These are phyloP conservation scores for Salvia rosmarinus DNA, from an alignment of 257 asterid species.

Conservation along the genomic window DNA sequence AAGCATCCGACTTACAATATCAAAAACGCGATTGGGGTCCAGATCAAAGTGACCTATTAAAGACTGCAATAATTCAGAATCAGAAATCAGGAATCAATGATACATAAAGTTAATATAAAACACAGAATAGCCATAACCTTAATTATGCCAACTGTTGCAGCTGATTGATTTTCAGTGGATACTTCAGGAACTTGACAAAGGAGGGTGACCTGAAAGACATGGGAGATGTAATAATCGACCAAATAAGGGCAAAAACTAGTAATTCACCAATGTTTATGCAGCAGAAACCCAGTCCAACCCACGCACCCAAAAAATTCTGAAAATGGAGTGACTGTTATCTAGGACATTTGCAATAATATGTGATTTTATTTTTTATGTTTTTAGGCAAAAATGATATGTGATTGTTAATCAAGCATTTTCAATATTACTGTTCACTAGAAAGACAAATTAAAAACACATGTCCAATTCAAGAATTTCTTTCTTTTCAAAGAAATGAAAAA, in stretches of 20 bases:
- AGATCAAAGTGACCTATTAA: slow-evolving; percentile 98
- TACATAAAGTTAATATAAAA: slow-evolving; percentile 29
- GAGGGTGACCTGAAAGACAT: slow-evolving; percentile 75
- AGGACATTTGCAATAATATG: background rate
- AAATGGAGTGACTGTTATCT: background rate
- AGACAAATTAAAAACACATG: background rate
- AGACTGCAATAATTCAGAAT: slow-evolving; percentile 65
- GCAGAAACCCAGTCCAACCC: slow-evolving; percentile 2
- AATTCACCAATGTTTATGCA: background rate
- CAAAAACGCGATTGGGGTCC: slow-evolving; percentile 98
- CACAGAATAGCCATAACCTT: slow-evolving; percentile 58
- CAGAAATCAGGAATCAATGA: slow-evolving; percentile 34
- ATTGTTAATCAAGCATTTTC: background rate
- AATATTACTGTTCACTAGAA: slow-evolving; percentile 6
- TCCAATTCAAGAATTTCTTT: background rate
- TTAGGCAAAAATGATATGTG: background rate
- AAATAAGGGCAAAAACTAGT: slow-evolving; percentile 5
- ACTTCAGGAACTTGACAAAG: slow-evolving; percentile 87
- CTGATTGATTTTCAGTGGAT: slow-evolving; percentile 66
- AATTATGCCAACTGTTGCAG: slow-evolving; percentile 83
- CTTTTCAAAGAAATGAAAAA: background rate
- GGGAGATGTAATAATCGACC: slow-evolving; percentile 20
- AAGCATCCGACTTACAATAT: slow-evolving; percentile 71
- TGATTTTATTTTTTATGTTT: too few species aligned
- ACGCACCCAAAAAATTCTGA: background rate